These are phyloP conservation scores for Termitomyces sp. DNA, from an alignment of 768 basidiomycete species.

Conservation along the genomic window DNA sequence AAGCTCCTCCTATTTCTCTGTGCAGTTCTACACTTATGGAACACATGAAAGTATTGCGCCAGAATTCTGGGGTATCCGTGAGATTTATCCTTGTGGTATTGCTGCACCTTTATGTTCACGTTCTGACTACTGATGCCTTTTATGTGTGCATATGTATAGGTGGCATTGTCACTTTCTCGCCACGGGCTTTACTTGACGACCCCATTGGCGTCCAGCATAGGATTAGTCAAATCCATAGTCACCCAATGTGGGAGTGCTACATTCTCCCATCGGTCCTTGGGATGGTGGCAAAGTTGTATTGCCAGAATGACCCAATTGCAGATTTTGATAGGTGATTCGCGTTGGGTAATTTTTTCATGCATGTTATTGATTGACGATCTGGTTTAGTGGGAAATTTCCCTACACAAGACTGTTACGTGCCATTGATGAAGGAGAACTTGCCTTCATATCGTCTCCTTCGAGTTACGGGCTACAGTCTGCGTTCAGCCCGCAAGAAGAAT, in stretches of 20 bases:
- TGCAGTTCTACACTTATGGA: constrained; percentile 67
- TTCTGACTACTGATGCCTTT: background rate
- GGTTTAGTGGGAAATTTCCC: constrained; percentile 33
- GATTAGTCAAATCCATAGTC: constrained; percentile 47
- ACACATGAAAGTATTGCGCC: constrained; percentile 49
- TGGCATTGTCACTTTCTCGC: constrained; percentile 68
- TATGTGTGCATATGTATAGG: constrained; percentile 33
- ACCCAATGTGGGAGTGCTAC: constrained; percentile 67
- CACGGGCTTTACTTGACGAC: constrained; percentile 51
- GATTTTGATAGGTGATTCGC: constrained; percentile 34
- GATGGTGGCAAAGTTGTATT: constrained; percentile 38
- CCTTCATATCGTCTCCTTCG: constrained; percentile 48
- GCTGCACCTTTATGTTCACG: background rate
- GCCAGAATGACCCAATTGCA: constrained; percentile 32
- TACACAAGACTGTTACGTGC: constrained; percentile 35
- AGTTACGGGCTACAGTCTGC: constrained; percentile 15
- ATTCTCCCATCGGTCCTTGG: constrained; percentile 62
- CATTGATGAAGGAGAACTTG: constrained; percentile 53
- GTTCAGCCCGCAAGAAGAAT: constrained; percentile 18
- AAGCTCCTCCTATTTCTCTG: constrained; percentile 34
- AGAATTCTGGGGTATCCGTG: constrained; percentile 54
- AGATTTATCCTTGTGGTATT: constrained; percentile 64
- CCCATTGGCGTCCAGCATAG: constrained; percentile 40
- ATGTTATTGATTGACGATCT: background rate
- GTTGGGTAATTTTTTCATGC: background rate